phyloP scores from a whole-genome alignment of 768 basidiomycete genomes.

The Trametes sanguinea region DNA sequence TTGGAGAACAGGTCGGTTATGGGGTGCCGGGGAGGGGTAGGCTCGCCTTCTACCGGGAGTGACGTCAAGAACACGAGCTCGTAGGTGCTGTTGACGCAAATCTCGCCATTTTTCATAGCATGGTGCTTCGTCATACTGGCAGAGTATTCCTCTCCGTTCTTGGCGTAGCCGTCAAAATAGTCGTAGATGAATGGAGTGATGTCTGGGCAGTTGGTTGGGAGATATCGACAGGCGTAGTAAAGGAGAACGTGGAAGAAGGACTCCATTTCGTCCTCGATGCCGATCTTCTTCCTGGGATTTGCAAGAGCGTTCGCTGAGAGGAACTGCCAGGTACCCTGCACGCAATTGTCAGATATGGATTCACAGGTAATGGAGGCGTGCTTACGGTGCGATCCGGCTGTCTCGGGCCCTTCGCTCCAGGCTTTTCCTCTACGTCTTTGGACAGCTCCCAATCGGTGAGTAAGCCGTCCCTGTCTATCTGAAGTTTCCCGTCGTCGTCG shows the following conservation, averaged over 20 bases:
- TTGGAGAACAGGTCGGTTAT: not conserved
- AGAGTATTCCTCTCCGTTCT: not conserved
- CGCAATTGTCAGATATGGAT: not conserved
- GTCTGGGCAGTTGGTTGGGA: not conserved
- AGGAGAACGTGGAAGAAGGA: constrained; percentile 13
- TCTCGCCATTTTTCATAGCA: not conserved
- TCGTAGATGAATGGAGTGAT: not conserved
- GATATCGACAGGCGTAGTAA: constrained; percentile 10
- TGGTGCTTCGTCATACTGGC: not conserved
- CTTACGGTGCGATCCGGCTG: not conserved
- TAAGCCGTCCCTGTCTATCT: not conserved
- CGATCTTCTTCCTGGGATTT: not conserved
- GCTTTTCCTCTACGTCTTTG: not conserved
- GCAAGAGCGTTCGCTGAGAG: constrained; percentile 2
- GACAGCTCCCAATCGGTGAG: constrained; percentile 17
- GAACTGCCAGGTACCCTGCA: constrained; percentile 15
- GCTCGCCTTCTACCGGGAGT: not conserved
- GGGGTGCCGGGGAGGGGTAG: not conserved
- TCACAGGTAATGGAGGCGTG: not conserved
- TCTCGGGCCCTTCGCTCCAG: not conserved
- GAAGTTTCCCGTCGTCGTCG: not conserved
- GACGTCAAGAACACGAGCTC: not conserved
- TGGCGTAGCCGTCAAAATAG: constrained; percentile 10
- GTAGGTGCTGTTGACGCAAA: not conserved
- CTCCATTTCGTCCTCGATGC: constrained; percentile 10